Base-by-base conservation (phyloP, 2,329 filamentous ascomycete species). In the Aspergillus spinulosporus region DNA sequence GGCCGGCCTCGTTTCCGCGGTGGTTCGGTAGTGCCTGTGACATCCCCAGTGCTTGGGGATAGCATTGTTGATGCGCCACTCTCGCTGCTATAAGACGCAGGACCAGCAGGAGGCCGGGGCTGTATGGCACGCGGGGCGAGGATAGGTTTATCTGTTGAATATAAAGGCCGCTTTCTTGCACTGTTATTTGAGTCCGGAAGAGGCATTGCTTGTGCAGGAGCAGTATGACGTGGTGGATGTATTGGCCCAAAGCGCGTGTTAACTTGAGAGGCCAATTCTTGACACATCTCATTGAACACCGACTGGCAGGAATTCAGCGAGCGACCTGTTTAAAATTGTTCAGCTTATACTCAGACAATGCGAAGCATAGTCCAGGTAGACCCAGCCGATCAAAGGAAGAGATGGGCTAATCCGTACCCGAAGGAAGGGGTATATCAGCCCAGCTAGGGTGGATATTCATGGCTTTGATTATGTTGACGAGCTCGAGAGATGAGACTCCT, bases 1-100 rank as follows among this genome's bases (percentile, higher is more conserved):
- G 74, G 74, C 12, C 74, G 71, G n/a, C 74, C 74, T 53, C 75
- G 68, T 70, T 76, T 76, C 44, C 72, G 67, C 52, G 68, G 72
- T 34, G 69, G 72, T 49, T 75, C 72, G 37, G 67, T 66, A 57
- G 62, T 61, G 21, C 58, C 42, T 15, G 58, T 37, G 4, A 62
- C 39, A 28, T 54, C 56, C 29, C 74, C 73, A 9, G 69, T 57
- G 26, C 67, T 59, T 12, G 72, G 73, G 21, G 74, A 74, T 28
- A 74, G 62, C 44, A 70, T 69, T 15, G 67, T 66, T 0, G 71
- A 68, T 11, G 67, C 63, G 11, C 67, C 64, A 57, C 67, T 69
- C 62, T 73, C 72, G 49, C 67, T 70, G 49, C 66, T 68, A 48
- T 70, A 71, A 21, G 68, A 68, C 28, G 66, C 68, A 32, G 64